These are phyloP conservation scores for Globisporangium nunn DNA, from an alignment of 352 stramenopile species.

Conservation along the genomic window DNA sequence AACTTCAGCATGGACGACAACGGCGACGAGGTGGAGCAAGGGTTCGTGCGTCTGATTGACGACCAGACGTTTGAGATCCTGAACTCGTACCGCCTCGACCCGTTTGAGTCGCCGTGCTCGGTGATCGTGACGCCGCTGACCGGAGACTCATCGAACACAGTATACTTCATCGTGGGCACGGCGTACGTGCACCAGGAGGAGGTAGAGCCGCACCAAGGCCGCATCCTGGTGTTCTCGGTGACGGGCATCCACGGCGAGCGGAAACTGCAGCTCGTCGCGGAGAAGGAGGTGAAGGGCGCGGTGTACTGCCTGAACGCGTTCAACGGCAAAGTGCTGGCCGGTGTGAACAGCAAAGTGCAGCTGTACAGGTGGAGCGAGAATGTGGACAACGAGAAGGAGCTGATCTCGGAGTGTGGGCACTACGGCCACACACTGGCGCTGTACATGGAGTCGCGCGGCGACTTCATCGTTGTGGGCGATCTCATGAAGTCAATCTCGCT, in stretches of 20 bases:
- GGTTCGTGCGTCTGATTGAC: conserved; percentile 93
- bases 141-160: conserved; percentile 63
- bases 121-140: conserved; percentile 73
- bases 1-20: conserved; percentile 80
- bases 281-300: conserved; percentile 92
- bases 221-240: conserved; percentile 92
- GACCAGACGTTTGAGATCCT: conserved; percentile 95
- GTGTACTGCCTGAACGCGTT: conserved; percentile 95
- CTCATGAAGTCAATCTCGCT: conserved; percentile 96
- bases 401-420: conserved; percentile 90
- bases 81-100: conserved; percentile 82
- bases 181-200: conserved; percentile 93
- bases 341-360: conserved; percentile 94
- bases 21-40: conserved; percentile 80
- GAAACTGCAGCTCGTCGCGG: conserved; percentile 85
- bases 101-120: conserved; percentile 84
- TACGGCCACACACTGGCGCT: conserved; percentile 94
- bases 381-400: conserved; percentile 85
- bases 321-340: conserved; percentile 90
- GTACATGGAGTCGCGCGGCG: conserved; percentile 91
- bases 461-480: conserved; percentile 95
- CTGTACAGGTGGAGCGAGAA: conserved; percentile 90
- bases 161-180: conserved; percentile 85
- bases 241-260: conserved; percentile 71
- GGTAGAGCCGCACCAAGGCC: conserved; percentile 92